These are phyloP conservation scores for Hypoxylon sp. DNA, from an alignment of 2,329 filamentous ascomycete species.

Conservation along the genomic window DNA sequence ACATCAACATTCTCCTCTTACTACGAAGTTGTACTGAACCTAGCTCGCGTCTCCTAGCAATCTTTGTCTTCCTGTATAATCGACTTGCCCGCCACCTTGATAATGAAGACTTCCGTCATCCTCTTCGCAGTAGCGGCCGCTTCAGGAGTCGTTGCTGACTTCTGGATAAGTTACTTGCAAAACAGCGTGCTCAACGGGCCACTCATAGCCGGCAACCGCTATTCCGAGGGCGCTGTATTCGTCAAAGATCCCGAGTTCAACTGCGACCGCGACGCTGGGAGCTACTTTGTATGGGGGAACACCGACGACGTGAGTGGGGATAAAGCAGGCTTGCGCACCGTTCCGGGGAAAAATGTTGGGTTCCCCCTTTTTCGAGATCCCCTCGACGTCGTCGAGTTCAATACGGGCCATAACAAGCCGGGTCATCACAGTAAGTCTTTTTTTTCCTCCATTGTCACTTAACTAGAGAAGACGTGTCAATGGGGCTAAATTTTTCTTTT, in stretches of 20 bases:
- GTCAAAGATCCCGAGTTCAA: neutral
- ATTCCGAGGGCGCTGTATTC: neutral
- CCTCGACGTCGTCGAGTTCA: slow-evolving; percentile 40
- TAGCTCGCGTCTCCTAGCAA: neutral
- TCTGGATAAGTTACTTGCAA: slow-evolving; percentile 21
- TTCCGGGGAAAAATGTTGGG: slow-evolving; percentile 31
- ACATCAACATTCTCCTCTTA: neutral
- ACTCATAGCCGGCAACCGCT: neutral
- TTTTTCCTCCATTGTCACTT: neutral
- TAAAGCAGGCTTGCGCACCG: slow-evolving; percentile 35
- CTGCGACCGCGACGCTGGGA: slow-evolving; percentile 6
- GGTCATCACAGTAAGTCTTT: slow-evolving; percentile 41
- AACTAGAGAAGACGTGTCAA: slow-evolving; percentile 8
- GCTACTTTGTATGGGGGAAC: slow-evolving; percentile 28
- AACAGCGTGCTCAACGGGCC: neutral
- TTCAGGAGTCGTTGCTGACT: slow-evolving; percentile 18
- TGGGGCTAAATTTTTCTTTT: neutral
- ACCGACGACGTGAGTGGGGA: slow-evolving; percentile 34
- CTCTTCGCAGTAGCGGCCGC: slow-evolving; percentile 9
- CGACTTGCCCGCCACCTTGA: neutral
- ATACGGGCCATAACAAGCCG: slow-evolving; percentile 27
- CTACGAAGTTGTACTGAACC: neutral
- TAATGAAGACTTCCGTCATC: slow-evolving; percentile 15
- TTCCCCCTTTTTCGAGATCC: slow-evolving; percentile 37
- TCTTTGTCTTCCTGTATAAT: neutral